These are phyloP conservation scores for Saccharomycopsis sp. DNA, from an alignment of 805 yeast species.

Conservation along the genomic window DNA sequence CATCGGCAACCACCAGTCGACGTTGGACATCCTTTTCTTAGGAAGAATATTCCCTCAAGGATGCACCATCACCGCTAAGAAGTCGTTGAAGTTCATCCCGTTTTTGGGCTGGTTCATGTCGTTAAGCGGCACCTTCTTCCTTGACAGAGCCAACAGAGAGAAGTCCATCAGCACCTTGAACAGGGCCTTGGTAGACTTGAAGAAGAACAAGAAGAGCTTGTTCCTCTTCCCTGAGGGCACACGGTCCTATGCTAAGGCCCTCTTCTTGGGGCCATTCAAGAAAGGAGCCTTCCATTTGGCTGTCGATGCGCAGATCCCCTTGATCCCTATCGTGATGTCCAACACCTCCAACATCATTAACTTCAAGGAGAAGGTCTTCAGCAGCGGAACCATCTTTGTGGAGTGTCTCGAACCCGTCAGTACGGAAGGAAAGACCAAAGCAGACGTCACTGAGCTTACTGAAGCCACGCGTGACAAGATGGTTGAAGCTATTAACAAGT, in stretches of 20 bases:
- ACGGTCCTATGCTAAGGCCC: conserved; percentile 65
- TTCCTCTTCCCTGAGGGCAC: conserved; percentile 98
- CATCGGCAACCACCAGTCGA: conserved; percentile 86
- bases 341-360: conserved; percentile 75
- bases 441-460: conserved; percentile 59
- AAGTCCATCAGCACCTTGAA: conserved; percentile 73
- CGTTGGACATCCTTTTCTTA: conserved; percentile 72
- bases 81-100: conserved; percentile 76
- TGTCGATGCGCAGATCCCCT: conserved; percentile 81
- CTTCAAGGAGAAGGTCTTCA: conserved; percentile 55
- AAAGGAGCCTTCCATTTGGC: conserved; percentile 99
- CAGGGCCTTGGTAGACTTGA: conserved; percentile 57
- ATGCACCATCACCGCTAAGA: conserved; percentile 89
- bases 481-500: conserved; percentile 34
- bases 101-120: conserved; percentile 96
- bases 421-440: conserved; percentile 63
- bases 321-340: conserved; percentile 81
- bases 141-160: conserved; percentile 73
- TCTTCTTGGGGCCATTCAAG: conserved; percentile 79
- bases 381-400: conserved; percentile 67
- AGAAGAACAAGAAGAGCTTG: conserved; percentile 59
- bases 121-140: conserved; percentile 82
- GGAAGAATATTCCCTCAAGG: conserved; percentile 83
- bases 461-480: conserved; percentile 52
- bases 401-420: conserved; percentile 77